These are phyloP conservation scores for Cyclanthera cordifolia DNA, from an alignment of 306 rosid genomes.

Conservation along the genomic window DNA sequence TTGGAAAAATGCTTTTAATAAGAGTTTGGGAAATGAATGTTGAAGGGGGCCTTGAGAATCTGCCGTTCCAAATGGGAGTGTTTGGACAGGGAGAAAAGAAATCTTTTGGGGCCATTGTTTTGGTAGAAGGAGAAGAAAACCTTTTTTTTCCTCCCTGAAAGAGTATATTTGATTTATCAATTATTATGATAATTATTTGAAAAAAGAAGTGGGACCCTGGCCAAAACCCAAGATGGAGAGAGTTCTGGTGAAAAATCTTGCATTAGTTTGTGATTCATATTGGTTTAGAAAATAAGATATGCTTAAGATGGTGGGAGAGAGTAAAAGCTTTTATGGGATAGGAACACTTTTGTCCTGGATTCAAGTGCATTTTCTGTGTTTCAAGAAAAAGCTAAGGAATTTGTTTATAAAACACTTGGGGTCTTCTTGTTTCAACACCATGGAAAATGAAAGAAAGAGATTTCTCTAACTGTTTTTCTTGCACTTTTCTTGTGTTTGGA, in stretches of 20 bases:
- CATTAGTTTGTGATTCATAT: conserved; percentile 7
- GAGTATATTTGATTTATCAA: not conserved
- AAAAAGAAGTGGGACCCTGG: not conserved
- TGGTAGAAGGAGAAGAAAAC: conserved; percentile 7
- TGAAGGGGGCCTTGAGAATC: conserved; percentile 13
- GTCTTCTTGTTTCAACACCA: conserved; percentile 9
- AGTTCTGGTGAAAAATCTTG: not conserved
- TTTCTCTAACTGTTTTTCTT: conserved; percentile 11
- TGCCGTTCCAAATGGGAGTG: conserved; percentile 11
- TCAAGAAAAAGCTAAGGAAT: not conserved
- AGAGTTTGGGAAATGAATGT: conserved; percentile 9
- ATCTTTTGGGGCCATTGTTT: conserved; percentile 15
- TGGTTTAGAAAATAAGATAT: conserved; percentile 5
- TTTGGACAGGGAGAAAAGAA: conserved; percentile 11
- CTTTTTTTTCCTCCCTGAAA: not conserved
- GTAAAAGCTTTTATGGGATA: conserved; percentile 1
- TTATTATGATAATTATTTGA: not conserved
- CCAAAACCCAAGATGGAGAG: not conserved
- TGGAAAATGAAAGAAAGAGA: conserved; percentile 10
- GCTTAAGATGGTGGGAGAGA: not conserved
- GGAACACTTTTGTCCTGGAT: conserved; percentile 9
- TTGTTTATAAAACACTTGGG: not conserved
- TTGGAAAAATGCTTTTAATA: conserved; percentile 4
- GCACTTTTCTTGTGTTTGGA: conserved; percentile 15
- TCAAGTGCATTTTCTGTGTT: conserved; percentile 4